A percentile compares a stretch with the other conserved stretches of the same genome.
Evolutionary conservation across 345 rosid genomes (phyloP).

Genomic region (Gossypium ekmanianum): DNA sequence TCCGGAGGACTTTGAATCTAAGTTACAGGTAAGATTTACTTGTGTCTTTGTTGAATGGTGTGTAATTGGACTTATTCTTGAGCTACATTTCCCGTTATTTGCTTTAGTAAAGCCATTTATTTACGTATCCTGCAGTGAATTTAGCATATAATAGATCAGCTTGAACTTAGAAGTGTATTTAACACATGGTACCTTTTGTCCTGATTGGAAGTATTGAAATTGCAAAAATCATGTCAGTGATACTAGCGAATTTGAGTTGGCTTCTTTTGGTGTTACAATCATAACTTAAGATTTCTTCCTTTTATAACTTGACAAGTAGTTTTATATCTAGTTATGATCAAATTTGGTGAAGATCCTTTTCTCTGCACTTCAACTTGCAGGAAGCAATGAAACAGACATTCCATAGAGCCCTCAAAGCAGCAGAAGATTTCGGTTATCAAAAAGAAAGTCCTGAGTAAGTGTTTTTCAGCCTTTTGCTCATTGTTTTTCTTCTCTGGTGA

Average conservation of each 20-base stretch:
- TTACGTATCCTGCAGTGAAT: neutral
- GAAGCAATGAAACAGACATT: slow-evolving; percentile 95
- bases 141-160: neutral
- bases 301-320: slow-evolving; percentile 4
- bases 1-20: slow-evolving; percentile 93
- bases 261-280: slow-evolving; percentile 6
- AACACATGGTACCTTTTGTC: neutral
- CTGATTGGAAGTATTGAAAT: neutral
- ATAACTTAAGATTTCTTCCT: neutral
- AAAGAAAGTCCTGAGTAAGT: slow-evolving; percentile 96
- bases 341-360: slow-evolving; percentile 10
- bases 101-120: neutral
- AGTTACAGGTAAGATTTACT: slow-evolving; percentile 60
- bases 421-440: slow-evolving; percentile 87
- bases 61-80: neutral
- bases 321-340: neutral
- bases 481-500: neutral
- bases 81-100: neutral
- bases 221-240: neutral
- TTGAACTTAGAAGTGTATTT: neutral
- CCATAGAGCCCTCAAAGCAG: slow-evolving; percentile 85
- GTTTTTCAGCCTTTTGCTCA: slow-evolving; percentile 12
- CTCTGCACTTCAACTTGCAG: slow-evolving; percentile 37
- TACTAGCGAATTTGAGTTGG: neutral
- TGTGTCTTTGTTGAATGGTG: neutral